These are phyloP conservation scores for Stentor roeselii DNA, from an alignment of 73 alveolate species.

Conservation along the genomic window DNA sequence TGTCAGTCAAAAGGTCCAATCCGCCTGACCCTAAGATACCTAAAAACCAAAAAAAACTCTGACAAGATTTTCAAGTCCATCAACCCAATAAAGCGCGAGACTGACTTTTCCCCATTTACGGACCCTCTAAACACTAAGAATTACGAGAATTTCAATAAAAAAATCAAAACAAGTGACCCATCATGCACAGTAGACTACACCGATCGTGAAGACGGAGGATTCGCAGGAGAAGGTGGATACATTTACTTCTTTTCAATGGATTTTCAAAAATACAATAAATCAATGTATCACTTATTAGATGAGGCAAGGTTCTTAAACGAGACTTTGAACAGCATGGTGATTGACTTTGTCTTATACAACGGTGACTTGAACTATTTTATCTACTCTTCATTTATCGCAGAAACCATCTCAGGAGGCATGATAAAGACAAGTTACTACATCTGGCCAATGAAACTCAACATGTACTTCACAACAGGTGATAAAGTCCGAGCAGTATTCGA, in stretches of 20 bases:
- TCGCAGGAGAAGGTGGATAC: slow-evolving; percentile 21
- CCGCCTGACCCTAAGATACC: neutral
- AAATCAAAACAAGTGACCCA: neutral
- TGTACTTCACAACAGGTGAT: slow-evolving; percentile 38
- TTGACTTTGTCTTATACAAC: slow-evolving; percentile 27
- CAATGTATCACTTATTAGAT: neutral
- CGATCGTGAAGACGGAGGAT: neutral
- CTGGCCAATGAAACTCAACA: slow-evolving; percentile 40
- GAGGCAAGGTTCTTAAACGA: neutral
- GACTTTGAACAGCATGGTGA: neutral
- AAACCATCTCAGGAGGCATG: slow-evolving; percentile 30
- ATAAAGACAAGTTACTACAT: slow-evolving; percentile 17
- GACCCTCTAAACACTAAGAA: neutral
- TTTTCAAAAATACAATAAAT: neutral
- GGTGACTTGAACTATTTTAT: slow-evolving; percentile 22
- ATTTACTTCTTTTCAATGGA: neutral
- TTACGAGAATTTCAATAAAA: neutral
- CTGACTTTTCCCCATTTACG: neutral
- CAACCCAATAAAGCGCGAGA: neutral
- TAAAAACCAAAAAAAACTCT: neutral
- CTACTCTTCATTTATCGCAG: neutral
- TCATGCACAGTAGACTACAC: neutral
- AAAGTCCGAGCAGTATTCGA: slow-evolving; percentile 48
- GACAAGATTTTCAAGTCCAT: no score
- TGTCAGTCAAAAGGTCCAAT: neutral